Evolutionary conservation across 225 moss, liverwort and hornwort genomes (phyloP), one percentile per base, ranked within the genome.

Genomic region (Physcomitrellopsis africana): DNA sequence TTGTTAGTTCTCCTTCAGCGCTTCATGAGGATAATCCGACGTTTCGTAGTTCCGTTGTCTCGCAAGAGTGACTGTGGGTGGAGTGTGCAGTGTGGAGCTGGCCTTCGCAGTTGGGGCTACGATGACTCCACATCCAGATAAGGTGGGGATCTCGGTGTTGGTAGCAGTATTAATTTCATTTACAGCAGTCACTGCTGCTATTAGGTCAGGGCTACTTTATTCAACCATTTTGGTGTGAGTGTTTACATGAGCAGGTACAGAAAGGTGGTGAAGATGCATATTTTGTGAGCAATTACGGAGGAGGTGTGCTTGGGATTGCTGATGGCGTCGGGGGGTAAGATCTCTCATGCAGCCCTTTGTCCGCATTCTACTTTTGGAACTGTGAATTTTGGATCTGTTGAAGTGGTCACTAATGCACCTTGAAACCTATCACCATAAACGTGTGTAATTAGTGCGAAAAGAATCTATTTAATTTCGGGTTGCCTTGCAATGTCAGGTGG

Each of bases 251-350:
- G 75, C 83, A 96, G 96, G 85, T 93, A 26, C 91, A 80, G 26
- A 97, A 97, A 84, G 97, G 97, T 67, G 97, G 97, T 71, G 97
- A 97, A 72, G 97, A 97, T 90, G 97, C 97, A 23, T 95, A 92
- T 66, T 99, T 99, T 69, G 86, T 93, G 65, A 90, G 92, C 70
- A 75, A 66, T 26, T 90, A 80, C 60, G 83, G 83, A 72, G 93
- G 93, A 76, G 97, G 95, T 68, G 90, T 95, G 5, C 77, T 99
- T 66, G 97, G 90, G 24, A 87, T 99, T 69, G 97, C 95, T 12
- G 97, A 99, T 78, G 97, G 97, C 26, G 97, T 99, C 3, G 93
- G 93, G 37, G 97, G 97, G 94, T 96, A 81, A 69, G 88, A 10
- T 44, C 7, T 43, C 2, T 60, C 29, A 60, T 27, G 14, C 20